Evolutionary conservation across 2,329 filamentous ascomycete species (phyloP).

Genomic region (Fusarium oxysporum): DNA sequence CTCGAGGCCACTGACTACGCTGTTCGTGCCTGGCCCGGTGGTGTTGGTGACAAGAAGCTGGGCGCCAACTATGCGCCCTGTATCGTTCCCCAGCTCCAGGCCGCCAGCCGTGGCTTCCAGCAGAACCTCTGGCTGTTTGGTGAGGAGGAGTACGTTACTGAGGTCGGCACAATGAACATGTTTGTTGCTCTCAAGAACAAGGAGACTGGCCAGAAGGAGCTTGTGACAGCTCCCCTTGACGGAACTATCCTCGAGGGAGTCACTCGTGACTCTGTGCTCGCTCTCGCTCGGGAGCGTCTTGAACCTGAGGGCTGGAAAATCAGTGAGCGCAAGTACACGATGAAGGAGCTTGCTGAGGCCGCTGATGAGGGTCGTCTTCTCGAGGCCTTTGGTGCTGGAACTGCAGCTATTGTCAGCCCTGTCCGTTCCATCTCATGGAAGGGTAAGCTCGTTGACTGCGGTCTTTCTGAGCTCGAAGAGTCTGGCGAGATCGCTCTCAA

Average conservation of each 20-base stretch:
- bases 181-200: conserved; percentile 89
- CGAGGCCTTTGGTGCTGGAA: conserved; percentile 94
- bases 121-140: conserved; percentile 99
- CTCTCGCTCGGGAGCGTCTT: conserved; percentile 85
- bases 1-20: conserved; percentile 97
- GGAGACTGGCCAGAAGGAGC: conserved; percentile 89
- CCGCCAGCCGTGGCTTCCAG: conserved; percentile 91
- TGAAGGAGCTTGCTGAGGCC: conserved; percentile 85
- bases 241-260: conserved; percentile 97
- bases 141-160: conserved; percentile 93
- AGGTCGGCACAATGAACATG: conserved; percentile 99
- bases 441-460: conserved; percentile 83
- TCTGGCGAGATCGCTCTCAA: conserved; percentile 85
- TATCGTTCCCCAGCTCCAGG: conserved; percentile 94
- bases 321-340: conserved; percentile 90
- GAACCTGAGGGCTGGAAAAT: conserved; percentile 89
- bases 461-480: conserved; percentile 82
- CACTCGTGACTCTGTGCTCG: conserved; percentile 90
- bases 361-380: conserved; percentile 85
- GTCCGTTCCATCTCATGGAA: conserved; percentile 91
- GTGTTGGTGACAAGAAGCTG: conserved; percentile 97
- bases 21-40: conserved; percentile 96
- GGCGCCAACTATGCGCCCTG: conserved; percentile 99
- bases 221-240: conserved; percentile 94
- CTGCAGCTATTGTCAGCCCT: conserved; percentile 92